A percentile compares a stretch with the other conserved stretches of the same genome.
These are phyloP conservation scores for Boletus reticulatus DNA, from an alignment of 768 basidiomycete species.

Conservation along the genomic window DNA sequence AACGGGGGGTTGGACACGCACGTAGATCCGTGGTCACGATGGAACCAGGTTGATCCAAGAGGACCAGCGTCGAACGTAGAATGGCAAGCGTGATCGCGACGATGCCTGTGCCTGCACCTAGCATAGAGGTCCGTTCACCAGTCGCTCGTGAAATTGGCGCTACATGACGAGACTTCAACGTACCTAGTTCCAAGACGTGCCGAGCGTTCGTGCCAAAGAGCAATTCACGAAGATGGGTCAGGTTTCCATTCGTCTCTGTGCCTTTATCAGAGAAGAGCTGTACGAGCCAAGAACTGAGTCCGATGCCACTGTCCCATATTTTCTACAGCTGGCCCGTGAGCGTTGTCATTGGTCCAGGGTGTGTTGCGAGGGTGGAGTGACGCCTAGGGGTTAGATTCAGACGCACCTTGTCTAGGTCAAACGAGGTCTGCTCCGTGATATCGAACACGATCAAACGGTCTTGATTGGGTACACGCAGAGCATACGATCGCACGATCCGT, in stretches of 20 bases:
- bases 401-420: conserved; percentile 89
- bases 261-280: conserved; percentile 25
- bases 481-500: conserved; percentile 43
- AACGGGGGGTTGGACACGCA: conserved; percentile 34
- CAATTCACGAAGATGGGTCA: conserved; percentile 28
- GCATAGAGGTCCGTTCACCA: neutral
- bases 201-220: conserved; percentile 41
- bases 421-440: conserved; percentile 80
- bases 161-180: conserved; percentile 2
- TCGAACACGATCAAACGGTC: conserved; percentile 33
- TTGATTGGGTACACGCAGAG: neutral
- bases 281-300: conserved; percentile 76
- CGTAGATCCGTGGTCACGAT: conserved; percentile 73
- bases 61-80: conserved; percentile 41
- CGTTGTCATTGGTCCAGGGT: neutral
- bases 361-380: neutral
- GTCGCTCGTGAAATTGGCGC: neutral
- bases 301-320: conserved; percentile 95
- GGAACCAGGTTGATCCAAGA: conserved; percentile 22
- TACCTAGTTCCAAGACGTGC: conserved; percentile 71
- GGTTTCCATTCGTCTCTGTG: neutral
- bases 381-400: neutral
- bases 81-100: conserved; percentile 66
- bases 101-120: conserved; percentile 85
- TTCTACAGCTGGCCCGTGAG: conserved; percentile 52